Evolutionary conservation across 2,329 filamentous ascomycete species (phyloP).

Genomic region (Xylaria sp.): DNA sequence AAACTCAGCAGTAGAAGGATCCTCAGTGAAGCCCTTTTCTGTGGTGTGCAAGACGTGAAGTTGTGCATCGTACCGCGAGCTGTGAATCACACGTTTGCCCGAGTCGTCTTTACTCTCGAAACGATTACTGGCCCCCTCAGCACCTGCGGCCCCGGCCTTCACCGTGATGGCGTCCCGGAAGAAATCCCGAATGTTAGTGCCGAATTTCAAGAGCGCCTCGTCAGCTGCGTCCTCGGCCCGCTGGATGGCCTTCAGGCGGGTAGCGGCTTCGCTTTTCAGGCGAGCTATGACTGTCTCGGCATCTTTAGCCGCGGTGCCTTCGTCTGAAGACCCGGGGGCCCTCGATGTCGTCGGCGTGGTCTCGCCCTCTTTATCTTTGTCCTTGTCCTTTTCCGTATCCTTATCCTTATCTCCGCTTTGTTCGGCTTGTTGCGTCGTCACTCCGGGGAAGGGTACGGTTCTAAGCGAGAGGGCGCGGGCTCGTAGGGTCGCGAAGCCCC

Average conservation of each 20-base stretch:
- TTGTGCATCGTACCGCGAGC: slow-evolving; percentile 93
- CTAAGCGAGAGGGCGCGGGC: slow-evolving; percentile 79
- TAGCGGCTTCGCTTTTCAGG: slow-evolving; percentile 80
- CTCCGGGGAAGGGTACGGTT: slow-evolving; percentile 46
- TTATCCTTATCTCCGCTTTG: slow-evolving; percentile 52
- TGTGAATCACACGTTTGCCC: slow-evolving; percentile 93
- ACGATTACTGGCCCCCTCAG: slow-evolving; percentile 71
- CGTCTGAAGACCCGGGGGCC: slow-evolving; percentile 47
- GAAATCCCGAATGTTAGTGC: slow-evolving; percentile 88
- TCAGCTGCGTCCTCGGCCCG: slow-evolving; percentile 95
- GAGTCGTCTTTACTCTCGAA: slow-evolving; percentile 94
- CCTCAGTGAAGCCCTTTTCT: slow-evolving; percentile 82
- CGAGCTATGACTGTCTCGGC: slow-evolving; percentile 77
- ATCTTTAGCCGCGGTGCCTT: slow-evolving; percentile 57
- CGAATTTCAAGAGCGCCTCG: slow-evolving; percentile 92
- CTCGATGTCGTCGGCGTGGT: slow-evolving; percentile 60
- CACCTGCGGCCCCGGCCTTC: slow-evolving; percentile 72
- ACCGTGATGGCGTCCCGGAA: slow-evolving; percentile 90
- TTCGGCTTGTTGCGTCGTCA: slow-evolving; percentile 43
- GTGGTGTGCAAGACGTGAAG: slow-evolving; percentile 94
- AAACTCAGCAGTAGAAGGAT: slow-evolving; percentile 81
- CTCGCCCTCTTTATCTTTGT: slow-evolving; percentile 50
- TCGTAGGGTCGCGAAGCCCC: slow-evolving; percentile 80
- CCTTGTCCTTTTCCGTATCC: slow-evolving; percentile 49
- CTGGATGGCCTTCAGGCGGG: slow-evolving; percentile 88